These are phyloP conservation scores for Aspergillus ochraceus DNA, from an alignment of 2,329 filamentous ascomycete species.

Conservation along the genomic window DNA sequence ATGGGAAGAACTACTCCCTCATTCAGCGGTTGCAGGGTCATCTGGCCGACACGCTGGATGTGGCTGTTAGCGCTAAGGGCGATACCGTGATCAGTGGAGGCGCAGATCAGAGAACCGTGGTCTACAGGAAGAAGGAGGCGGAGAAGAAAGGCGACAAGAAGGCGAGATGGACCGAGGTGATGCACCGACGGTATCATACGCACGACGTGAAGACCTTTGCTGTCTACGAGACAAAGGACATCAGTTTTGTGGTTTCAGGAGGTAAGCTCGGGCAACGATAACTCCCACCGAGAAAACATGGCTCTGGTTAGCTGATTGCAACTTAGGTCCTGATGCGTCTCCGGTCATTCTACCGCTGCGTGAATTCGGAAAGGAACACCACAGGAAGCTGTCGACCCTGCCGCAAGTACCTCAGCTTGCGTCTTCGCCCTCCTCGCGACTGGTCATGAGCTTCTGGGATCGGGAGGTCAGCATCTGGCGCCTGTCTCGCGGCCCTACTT, in stretches of 20 bases:
- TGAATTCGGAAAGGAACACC: constrained; percentile 75
- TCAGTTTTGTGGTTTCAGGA: constrained; percentile 89
- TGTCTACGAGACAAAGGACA: constrained; percentile 76
- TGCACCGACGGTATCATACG: constrained; percentile 80
- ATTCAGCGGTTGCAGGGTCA: constrained; percentile 83
- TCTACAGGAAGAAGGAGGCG: constrained; percentile 66
- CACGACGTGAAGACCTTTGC: constrained; percentile 96
- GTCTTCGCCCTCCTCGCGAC: constrained; percentile 70
- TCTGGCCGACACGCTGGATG: constrained; percentile 83
- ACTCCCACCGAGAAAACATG: too few species aligned
- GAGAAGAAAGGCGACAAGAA: constrained; percentile 55
- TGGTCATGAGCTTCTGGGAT: constrained; percentile 92
- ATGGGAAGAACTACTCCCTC: constrained; percentile 87
- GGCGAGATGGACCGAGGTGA: constrained; percentile 78
- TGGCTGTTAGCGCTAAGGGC: constrained; percentile 80
- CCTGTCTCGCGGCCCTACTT: constrained; percentile 51
- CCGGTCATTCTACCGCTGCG: constrained; percentile 79
- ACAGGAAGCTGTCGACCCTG: constrained; percentile 77
- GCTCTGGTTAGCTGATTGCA: constrained; percentile 10
- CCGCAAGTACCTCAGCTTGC: constrained; percentile 74
- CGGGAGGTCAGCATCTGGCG: constrained; percentile 83
- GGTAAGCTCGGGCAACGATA: constrained; percentile 52
- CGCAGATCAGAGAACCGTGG: constrained; percentile 82
- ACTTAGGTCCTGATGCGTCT: constrained; percentile 75
- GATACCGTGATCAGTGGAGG: constrained; percentile 83